A percentile compares a stretch with the other conserved stretches of the same genome.
Evolutionary conservation across 2,329 filamentous ascomycete genomes (phyloP).

Genomic region (Graphiopsis chlorocephala): DNA sequence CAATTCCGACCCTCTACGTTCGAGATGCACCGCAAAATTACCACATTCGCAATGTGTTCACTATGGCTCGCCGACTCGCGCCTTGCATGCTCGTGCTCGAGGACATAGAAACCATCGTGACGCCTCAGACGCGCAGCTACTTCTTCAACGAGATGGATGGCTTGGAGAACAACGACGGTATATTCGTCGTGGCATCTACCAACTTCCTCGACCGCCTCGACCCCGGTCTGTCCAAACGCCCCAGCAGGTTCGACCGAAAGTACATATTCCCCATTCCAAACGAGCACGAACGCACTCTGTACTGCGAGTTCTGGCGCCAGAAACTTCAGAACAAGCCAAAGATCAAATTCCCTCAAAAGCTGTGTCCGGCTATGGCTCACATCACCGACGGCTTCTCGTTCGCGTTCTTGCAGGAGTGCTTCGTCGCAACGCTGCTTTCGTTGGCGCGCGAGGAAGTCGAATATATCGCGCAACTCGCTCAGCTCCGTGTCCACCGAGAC

Average conservation of each 20-base stretch:
- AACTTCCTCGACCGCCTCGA: conserved; percentile 61
- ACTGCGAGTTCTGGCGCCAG: conserved; percentile 64
- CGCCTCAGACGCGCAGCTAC: conserved; percentile 60
- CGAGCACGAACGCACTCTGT: conserved; percentile 55
- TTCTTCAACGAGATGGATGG: conserved; percentile 73
- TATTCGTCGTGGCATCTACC: conserved; percentile 54
- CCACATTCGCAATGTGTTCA: conserved; percentile 54
- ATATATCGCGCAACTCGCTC: conserved; percentile 16
- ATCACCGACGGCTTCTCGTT: conserved; percentile 65
- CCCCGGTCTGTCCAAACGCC: conserved; percentile 60
- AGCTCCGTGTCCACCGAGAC: background rate
- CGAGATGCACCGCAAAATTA: conserved; percentile 36
- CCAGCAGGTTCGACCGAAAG: conserved; percentile 64
- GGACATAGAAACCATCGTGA: conserved; percentile 67
- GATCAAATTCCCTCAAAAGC: conserved; percentile 58
- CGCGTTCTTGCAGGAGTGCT: conserved; percentile 67
- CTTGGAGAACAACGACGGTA: conserved; percentile 65
- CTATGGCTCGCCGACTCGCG: conserved; percentile 58
- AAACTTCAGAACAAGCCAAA: conserved; percentile 54
- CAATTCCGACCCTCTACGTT: conserved; percentile 42
- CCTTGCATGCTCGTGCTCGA: conserved; percentile 71
- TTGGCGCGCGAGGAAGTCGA: conserved; percentile 45
- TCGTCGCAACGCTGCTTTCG: conserved; percentile 60
- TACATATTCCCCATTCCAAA: conserved; percentile 57
- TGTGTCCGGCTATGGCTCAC: conserved; percentile 57